Conservation (phyloP, 176 grass and related monocot species). For the Avena atlantica region DNA sequence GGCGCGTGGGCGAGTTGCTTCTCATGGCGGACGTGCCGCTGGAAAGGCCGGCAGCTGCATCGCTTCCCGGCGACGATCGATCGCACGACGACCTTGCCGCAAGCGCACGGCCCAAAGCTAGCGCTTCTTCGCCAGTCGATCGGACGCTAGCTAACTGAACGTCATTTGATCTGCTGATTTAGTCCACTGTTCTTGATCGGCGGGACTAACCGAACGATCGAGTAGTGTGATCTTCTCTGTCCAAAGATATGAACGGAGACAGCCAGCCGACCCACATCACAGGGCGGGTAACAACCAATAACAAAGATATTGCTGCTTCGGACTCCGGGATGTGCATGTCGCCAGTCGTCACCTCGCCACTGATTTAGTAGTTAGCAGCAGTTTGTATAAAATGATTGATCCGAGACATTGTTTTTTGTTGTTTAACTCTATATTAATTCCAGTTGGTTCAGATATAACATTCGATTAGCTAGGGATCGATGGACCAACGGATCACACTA, state of each 20-base stretch:
- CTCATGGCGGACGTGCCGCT: constrained; percentile 32
- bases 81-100: background rate
- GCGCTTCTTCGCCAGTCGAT: background rate
- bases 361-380: background rate
- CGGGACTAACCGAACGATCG: background rate
- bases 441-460: background rate
- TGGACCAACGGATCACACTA: constrained; percentile 10
- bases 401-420: background rate
- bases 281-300: constrained; percentile 25
- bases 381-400: background rate
- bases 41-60: constrained; percentile 51
- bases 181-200: background rate
- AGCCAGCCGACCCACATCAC: constrained; percentile 6
- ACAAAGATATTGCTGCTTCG: constrained; percentile 25
- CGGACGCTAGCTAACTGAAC: too few relatives aligned
- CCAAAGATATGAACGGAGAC: constrained; percentile 43
- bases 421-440: background rate
- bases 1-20: constrained; percentile 53
- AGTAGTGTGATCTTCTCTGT: constrained; percentile 5
- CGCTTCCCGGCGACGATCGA: constrained; percentile 39
- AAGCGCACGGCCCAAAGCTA: background rate
- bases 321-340: constrained; percentile 5
- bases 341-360: background rate
- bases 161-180: background rate
- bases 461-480: background rate